Base-by-base conservation (phyloP, 164 flowering plant genomes). In the Berberis thunbergii region DNA sequence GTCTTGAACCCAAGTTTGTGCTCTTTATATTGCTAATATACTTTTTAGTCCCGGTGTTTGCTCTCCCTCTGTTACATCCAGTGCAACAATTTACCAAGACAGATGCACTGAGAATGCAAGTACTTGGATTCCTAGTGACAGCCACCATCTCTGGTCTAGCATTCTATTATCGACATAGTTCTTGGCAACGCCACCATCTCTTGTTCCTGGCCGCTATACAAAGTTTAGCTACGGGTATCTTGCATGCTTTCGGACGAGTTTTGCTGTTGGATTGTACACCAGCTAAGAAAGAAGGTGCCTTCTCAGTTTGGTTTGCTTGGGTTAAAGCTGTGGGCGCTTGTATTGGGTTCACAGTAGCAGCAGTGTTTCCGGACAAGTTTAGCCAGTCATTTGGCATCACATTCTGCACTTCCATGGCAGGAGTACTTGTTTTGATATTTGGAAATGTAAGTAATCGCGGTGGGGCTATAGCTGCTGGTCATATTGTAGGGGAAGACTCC, bases 391-490 rank as follows among this genome's bases (percentile, higher is more conserved):
- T 82, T 55, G 79, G 86, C 1, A 13, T 70, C 0, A 66, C 82
- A 1, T 87, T 87, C 53, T 63, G 63, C 4, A 54, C 70, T 3
- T 72, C 70, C 1, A 41, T 77, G 12, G 44, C 65, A 2, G 86
- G 85, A 1, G 57, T 58, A 1, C 46, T 81, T 6, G 49, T 76
- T 8, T 52, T 85, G 78, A 67, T 82, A 4, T 83, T 83, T 60
- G 83, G 87, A 52, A 85, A 83, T 49, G 64, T 85, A 0, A 82
- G 84, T 63, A 83, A 74, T 54, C 69, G 69, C 12, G 80, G 75
- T 26, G 94, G 90, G 12, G 90, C 86, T 4, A 54, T 75, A 1
- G 83, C 79, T 9, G 94, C 94, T 7, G 87, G 87, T 44, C 73
- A 76, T 74, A 26, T 26, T 26, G 81, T 85, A 49, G 60, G 12